Evolutionary conservation across 768 basidiomycete species (phyloP).

Genomic region (Suillus tomentosus): DNA sequence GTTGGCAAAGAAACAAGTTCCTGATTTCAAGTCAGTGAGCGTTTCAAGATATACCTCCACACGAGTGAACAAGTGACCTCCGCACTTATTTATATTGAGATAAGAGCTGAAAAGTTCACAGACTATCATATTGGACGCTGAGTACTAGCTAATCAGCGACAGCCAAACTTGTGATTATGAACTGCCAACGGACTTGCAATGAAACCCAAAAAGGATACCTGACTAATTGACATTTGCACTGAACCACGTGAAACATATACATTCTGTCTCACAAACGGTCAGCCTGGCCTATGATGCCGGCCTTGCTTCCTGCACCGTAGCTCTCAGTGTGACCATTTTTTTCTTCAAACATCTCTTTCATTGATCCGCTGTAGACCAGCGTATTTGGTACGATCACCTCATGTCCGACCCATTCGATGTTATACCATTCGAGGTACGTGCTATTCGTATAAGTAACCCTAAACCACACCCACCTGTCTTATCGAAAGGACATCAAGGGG

Average conservation of each 20-base stretch:
- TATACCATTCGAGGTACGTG: slow-evolving; percentile 77
- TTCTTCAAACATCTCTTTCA: background rate
- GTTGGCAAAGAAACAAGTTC: background rate
- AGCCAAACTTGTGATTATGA: no score
- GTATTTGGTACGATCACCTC: background rate
- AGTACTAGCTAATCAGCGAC: no score
- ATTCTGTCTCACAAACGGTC: slow-evolving; percentile 5
- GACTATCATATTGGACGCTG: background rate
- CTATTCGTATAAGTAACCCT: background rate
- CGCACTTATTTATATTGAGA: slow-evolving; percentile 10
- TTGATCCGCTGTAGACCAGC: slow-evolving; percentile 4
- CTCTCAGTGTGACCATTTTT: background rate
- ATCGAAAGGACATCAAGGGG: slow-evolving; percentile 75
- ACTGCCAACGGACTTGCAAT: background rate
- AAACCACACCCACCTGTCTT: slow-evolving; percentile 12
- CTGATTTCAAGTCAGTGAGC: background rate
- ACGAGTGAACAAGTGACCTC: background rate
- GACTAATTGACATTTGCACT: background rate
- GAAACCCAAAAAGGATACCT: background rate
- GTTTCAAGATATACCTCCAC: background rate
- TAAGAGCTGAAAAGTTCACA: slow-evolving; percentile 6
- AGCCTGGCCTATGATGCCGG: background rate
- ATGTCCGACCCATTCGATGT: slow-evolving; percentile 82
- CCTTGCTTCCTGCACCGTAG: slow-evolving; percentile 4
- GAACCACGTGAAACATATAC: slow-evolving; percentile 2